phyloP scores from a whole-genome alignment of 176 grass and related monocot species.

The Poa pratensis region DNA sequence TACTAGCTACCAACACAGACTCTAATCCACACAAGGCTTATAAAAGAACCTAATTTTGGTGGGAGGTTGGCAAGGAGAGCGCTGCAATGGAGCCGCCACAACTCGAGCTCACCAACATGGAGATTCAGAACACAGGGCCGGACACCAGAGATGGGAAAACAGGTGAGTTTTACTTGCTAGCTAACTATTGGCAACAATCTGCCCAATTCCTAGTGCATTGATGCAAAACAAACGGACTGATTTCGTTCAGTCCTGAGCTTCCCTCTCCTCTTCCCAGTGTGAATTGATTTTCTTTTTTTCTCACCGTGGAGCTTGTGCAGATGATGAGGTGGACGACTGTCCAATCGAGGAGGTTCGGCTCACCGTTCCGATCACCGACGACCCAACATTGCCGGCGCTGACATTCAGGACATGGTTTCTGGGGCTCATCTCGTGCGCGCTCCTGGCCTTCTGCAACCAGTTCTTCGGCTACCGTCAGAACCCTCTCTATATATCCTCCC shows the following conservation, averaged over 20 bases:
- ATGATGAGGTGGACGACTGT: slow-evolving; percentile 63
- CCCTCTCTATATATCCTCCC: slow-evolving; percentile 61
- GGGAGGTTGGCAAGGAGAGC: slow-evolving; percentile 39
- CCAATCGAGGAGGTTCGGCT: slow-evolving; percentile 85
- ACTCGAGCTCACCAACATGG: slow-evolving; percentile 42
- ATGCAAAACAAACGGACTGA: background rate
- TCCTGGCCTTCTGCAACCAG: slow-evolving; percentile 88
- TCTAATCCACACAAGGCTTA: slow-evolving; percentile 39
- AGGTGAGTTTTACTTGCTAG: slow-evolving; percentile 2
- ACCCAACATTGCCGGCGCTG: slow-evolving; percentile 65
- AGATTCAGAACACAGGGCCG: background rate
- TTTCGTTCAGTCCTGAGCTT: background rate
- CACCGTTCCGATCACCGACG: slow-evolving; percentile 69
- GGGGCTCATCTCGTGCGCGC: slow-evolving; percentile 60
- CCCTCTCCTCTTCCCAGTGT: background rate
- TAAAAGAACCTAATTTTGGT: slow-evolving; percentile 37
- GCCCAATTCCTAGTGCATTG: background rate
- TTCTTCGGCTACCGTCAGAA: slow-evolving; percentile 91
- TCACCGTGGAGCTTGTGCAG: slow-evolving; percentile 14
- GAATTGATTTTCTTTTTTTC: background rate
- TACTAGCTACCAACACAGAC: slow-evolving; percentile 31
- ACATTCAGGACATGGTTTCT: slow-evolving; percentile 77
- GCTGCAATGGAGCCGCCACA: slow-evolving; percentile 46
- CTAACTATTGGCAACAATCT: background rate
- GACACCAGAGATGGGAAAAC: slow-evolving; percentile 14